These are phyloP conservation scores for Podospora pseudopauciseta DNA, from an alignment of 495 filamentous ascomycete species.

Conservation along the genomic window DNA sequence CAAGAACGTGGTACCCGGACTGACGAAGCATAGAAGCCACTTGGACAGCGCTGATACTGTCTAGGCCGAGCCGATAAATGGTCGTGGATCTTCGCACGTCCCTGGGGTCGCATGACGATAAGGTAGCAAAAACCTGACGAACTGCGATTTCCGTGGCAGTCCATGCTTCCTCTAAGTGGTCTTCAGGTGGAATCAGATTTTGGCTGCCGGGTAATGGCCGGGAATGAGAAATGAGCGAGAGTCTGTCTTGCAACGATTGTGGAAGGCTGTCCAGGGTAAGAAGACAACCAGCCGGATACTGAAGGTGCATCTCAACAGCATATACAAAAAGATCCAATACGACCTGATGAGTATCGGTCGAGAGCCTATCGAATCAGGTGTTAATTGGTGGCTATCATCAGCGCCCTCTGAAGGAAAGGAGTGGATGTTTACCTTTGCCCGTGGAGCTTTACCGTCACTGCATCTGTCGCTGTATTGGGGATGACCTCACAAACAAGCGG, in stretches of 20 bases:
- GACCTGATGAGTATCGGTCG: conserved; percentile 34
- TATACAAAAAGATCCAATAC: conserved; percentile 49
- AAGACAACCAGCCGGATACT: conserved; percentile 34
- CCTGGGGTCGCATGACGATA: conserved; percentile 49
- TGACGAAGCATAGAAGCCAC: conserved; percentile 62
- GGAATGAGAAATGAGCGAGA: background rate
- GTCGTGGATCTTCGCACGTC: conserved; percentile 58
- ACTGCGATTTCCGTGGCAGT: conserved; percentile 48
- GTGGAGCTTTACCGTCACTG: conserved; percentile 28
- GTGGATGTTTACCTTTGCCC: conserved; percentile 22
- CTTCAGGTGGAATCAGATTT: background rate
- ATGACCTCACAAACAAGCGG: conserved; percentile 65
- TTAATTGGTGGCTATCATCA: background rate
- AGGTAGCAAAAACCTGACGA: conserved; percentile 52
- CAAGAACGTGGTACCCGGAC: conserved; percentile 51
- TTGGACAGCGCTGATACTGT: conserved; percentile 84
- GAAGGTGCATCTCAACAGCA: conserved; percentile 36
- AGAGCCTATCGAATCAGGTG: conserved; percentile 37
- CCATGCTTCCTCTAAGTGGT: conserved; percentile 37
- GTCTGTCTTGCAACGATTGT: background rate
- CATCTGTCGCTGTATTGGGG: conserved; percentile 36
- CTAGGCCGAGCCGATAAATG: conserved; percentile 80
- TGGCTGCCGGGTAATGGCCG: too few relatives aligned
- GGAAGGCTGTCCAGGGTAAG: conserved; percentile 8
- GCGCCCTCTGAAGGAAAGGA: background rate